A percentile compares a stretch with the other conserved stretches of the same genome.
These are phyloP conservation scores for Avena insularis DNA, from an alignment of 176 grass and related monocot species.

Conservation along the genomic window DNA sequence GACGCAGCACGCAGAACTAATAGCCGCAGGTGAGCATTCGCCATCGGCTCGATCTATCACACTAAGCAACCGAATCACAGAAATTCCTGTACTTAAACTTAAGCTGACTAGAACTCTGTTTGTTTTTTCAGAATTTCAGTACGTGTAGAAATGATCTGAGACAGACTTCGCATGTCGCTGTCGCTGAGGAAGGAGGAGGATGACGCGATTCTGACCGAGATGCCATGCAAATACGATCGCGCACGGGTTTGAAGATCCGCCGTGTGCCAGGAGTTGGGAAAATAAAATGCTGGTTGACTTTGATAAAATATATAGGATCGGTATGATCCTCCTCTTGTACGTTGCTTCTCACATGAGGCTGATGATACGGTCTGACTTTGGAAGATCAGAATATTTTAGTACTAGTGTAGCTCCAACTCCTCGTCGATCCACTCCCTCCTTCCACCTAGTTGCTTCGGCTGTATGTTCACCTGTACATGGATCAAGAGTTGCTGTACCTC, in stretches of 20 bases:
- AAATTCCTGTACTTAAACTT: background rate
- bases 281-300: constrained; percentile 45
- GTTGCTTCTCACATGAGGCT: constrained; percentile 38
- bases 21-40: too few species aligned
- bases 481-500: constrained; percentile 49
- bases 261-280: background rate
- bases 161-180: constrained; percentile 4
- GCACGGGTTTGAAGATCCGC: background rate
- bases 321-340: constrained; percentile 32
- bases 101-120: background rate
- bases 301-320: background rate
- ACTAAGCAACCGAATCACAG: background rate
- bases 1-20: too few species aligned
- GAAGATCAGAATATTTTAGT: constrained; percentile 23
- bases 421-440: background rate
- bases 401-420: background rate
- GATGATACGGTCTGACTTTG: constrained; percentile 23
- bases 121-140: constrained; percentile 20
- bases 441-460: background rate
- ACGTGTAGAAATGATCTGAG: constrained; percentile 13
- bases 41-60: too few species aligned
- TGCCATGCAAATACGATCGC: constrained; percentile 25
- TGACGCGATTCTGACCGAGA: constrained; percentile 31
- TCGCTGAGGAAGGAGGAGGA: constrained; percentile 27
- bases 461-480: constrained; percentile 45